These are phyloP conservation scores for Backusella parvicylindrica DNA, from an alignment of 192 early-diverging fungal species.

Conservation along the genomic window DNA sequence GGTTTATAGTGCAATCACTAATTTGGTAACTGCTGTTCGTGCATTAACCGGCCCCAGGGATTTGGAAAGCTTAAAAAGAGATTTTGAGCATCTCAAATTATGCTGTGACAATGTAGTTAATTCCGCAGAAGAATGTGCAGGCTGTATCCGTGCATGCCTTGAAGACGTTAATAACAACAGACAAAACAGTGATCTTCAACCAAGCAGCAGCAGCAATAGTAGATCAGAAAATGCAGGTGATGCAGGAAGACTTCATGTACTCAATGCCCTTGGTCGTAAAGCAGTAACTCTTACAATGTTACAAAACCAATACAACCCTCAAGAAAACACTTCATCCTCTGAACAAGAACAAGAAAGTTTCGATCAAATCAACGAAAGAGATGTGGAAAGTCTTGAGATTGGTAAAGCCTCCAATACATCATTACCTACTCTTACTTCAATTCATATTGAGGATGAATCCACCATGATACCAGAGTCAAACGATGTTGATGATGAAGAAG, in stretches of 20 bases:
- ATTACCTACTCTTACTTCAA: neutral
- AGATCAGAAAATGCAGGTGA: constrained; percentile 14
- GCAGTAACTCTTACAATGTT: constrained; percentile 25
- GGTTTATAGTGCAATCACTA: constrained; percentile 32
- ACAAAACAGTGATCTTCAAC: neutral
- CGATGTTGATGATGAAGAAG: neutral
- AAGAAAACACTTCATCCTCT: neutral
- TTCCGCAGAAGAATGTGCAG: constrained; percentile 11
- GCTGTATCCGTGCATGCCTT: constrained; percentile 10
- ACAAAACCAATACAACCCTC: constrained; percentile 10
- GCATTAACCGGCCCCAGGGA: constrained; percentile 17
- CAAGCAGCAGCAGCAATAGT: neutral
- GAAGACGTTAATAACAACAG: constrained; percentile 1
- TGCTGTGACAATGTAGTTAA: constrained; percentile 16
- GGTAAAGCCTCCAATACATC: neutral
- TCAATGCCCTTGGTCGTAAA: constrained; percentile 30
- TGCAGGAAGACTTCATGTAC: constrained; percentile 16
- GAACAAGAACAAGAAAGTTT: neutral
- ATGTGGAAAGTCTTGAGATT: neutral
- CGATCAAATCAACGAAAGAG: neutral
- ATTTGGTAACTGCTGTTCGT: constrained; percentile 32
- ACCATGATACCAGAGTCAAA: neutral
- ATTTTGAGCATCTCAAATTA: constrained; percentile 16
- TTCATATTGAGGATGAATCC: neutral
- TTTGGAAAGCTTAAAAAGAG: neutral